Conservation (phyloP, 768 basidiomycete genomes). For the Tulasnella sp. region DNA sequence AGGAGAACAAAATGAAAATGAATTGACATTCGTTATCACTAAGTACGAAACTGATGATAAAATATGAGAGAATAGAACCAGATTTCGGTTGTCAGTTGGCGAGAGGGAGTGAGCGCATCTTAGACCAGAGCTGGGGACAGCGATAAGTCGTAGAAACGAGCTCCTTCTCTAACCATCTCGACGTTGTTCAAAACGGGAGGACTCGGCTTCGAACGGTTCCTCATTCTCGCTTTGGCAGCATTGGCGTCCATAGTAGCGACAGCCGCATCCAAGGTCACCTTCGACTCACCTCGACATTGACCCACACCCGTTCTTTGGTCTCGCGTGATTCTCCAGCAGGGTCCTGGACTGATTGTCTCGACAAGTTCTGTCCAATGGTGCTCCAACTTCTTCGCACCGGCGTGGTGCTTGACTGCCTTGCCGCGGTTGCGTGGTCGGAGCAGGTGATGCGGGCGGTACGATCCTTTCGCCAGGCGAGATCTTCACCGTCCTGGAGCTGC, state of each 20-base stretch:
- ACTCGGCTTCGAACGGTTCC: not conserved
- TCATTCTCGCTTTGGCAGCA: not conserved
- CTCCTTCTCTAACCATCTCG: not conserved
- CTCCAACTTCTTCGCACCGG: not conserved
- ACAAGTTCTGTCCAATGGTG: not conserved
- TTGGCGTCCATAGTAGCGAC: not conserved
- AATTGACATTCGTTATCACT: no score
- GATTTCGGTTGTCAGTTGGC: no score
- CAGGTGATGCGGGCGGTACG: not conserved
- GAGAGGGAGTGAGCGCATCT: no score
- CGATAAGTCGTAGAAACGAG: no score
- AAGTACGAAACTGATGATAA: no score
- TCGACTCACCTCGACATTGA: constrained; percentile 18
- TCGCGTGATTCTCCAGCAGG: not conserved
- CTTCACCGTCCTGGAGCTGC: not conserved
- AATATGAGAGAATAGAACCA: no score
- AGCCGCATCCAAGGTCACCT: not conserved
- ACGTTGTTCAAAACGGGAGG: not conserved
- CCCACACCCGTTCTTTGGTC: constrained; percentile 23
- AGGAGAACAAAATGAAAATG: no score
- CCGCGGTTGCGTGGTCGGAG: no score
- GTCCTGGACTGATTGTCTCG: not conserved
- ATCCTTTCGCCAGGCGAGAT: not conserved
- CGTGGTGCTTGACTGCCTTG: not conserved
- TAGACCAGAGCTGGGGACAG: no score